These are phyloP conservation scores for Aspergillus viridinutans DNA, from an alignment of 2,329 filamentous ascomycete species.

Conservation along the genomic window DNA sequence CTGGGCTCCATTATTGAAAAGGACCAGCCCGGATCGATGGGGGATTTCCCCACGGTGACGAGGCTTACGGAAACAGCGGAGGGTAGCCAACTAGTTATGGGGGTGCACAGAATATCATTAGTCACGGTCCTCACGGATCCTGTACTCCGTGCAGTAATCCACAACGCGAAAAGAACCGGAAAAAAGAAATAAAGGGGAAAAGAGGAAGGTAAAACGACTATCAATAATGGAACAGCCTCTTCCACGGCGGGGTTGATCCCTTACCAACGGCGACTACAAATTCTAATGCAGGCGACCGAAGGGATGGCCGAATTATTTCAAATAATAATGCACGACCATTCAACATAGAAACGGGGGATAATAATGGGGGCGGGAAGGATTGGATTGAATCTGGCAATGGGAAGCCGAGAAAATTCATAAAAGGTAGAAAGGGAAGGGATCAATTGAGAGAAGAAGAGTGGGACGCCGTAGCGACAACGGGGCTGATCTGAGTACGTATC, in stretches of 20 bases:
- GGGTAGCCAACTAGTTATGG: conserved; percentile 11
- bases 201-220: conserved; percentile 1
- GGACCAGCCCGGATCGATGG: conserved; percentile 11
- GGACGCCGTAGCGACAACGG: background rate
- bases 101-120: conserved; percentile 17
- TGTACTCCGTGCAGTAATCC: conserved; percentile 15
- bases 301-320: background rate
- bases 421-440: background rate
- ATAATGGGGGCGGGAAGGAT: background rate
- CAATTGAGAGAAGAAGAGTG: background rate
- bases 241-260: background rate
- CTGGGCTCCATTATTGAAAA: conserved; percentile 8
- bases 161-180: conserved; percentile 3
- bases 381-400: background rate
- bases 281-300: background rate
- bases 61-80: conserved; percentile 21
- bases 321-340: background rate
- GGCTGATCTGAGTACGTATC: background rate
- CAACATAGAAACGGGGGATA: background rate
- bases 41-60: conserved; percentile 21
- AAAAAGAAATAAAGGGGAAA: conserved; percentile 4
- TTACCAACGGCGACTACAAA: background rate
- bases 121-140: conserved; percentile 16
- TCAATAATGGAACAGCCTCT: background rate
- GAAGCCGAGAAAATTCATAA: background rate